These are phyloP conservation scores for Abrus precatorius DNA, from an alignment of 306 rosid genomes.

Conservation along the genomic window DNA sequence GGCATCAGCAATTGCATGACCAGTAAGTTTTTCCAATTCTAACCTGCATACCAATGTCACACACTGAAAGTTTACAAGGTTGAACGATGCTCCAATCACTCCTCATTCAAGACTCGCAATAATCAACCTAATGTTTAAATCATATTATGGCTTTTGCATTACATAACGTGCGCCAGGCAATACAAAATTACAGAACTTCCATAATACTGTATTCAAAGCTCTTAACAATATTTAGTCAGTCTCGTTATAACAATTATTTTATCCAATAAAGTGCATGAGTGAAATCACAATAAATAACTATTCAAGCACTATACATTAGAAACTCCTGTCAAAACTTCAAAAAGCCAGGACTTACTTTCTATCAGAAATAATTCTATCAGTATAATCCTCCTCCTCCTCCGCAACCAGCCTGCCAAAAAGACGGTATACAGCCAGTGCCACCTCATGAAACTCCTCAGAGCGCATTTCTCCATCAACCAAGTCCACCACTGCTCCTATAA, in stretches of 20 bases:
- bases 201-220: constrained; percentile 38
- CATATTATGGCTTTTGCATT: constrained; percentile 33
- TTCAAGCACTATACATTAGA: constrained; percentile 31
- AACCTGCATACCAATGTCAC: constrained; percentile 61
- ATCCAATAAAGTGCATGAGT: constrained; percentile 1
- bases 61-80: constrained; percentile 30
- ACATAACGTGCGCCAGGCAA: constrained; percentile 16
- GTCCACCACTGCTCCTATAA: constrained; percentile 80
- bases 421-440: constrained; percentile 57
- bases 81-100: constrained; percentile 30
- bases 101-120: constrained; percentile 36
- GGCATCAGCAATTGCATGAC: constrained; percentile 70
- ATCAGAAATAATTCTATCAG: constrained; percentile 48
- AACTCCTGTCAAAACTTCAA: constrained; percentile 14
- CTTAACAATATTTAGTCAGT: background rate
- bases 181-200: constrained; percentile 25
- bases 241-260: constrained; percentile 16
- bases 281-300: constrained; percentile 2
- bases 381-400: constrained; percentile 45
- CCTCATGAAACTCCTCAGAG: constrained; percentile 85
- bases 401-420: constrained; percentile 47
- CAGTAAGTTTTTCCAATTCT: constrained; percentile 75
- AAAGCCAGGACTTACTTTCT: constrained; percentile 60
- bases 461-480: constrained; percentile 87
- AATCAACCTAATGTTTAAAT: constrained; percentile 33